Evolutionary conservation across 2,329 filamentous ascomycete species (phyloP), one percentile per base, ranked within the genome.

Genomic region (Volutella citrinella): DNA sequence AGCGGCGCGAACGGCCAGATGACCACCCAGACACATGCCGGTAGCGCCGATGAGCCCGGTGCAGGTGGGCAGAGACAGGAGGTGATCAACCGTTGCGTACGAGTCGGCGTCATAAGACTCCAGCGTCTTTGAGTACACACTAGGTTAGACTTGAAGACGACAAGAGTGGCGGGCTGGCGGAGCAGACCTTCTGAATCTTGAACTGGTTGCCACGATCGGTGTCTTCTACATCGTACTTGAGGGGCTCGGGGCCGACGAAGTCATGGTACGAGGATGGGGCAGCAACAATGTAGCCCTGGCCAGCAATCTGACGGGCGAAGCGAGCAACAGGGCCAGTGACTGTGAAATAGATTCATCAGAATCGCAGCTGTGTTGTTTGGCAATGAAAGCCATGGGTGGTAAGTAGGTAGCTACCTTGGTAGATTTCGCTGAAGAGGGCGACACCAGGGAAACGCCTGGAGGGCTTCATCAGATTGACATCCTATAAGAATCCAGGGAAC

Each of bases 1-100:
- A 42, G 66, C 67, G 26, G 74, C 73, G 34, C 62, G 85, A 30
- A 79, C 61, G 34, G 80, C 87, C 13, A 96, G 76, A 57, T 96
- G 91, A 3, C 91, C 90, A 32, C 91, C 91, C 2, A 96, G 78
- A 61, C 90, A 96, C 90, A 96, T 96, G 41, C 87, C 87, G 10
- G 85, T 89, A 5, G 82, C 70, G 27, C 87, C 87, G 48, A 95
- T 77, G 21, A 78, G 75, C 30, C 89, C 89, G 42, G 81, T 94
- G 63, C 89, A 87, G n/a, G 84, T 88, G 5, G 79, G 74, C 15
- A 89, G 73, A 16, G 73, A 75, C 29, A 91, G 71, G 19, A 93
- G 76, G 41, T 80, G 68, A 57, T 87, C 80, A 21, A 91, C 78
- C 5, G 80, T 76, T 25, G 80, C 71, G 39, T 69, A 69, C 4